Evolutionary conservation across 371 early-diverging fungal species (phyloP).

Genomic region (Mortierella sp.): DNA sequence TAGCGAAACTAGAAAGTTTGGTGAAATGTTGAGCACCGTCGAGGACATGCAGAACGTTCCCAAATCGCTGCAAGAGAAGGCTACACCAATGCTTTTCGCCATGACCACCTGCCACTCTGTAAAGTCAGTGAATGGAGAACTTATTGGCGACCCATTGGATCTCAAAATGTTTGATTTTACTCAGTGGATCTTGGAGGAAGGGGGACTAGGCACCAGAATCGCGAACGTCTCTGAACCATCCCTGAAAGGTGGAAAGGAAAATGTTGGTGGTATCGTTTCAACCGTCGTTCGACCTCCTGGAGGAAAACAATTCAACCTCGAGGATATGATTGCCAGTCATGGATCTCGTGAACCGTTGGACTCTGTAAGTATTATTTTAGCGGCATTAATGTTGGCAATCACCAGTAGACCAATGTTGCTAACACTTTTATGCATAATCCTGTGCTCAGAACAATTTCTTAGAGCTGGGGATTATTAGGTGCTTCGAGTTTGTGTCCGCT

Average conservation of each 20-base stretch:
- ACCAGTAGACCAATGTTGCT: no score
- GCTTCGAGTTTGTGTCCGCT: conserved; percentile 96
- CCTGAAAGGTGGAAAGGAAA: conserved; percentile 27
- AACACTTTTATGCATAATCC: no score
- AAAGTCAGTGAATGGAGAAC: conserved; percentile 89
- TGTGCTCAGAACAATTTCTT: conserved; percentile 55
- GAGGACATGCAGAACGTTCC: conserved; percentile 25
- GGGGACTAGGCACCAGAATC: conserved; percentile 58
- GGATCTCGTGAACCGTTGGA: not conserved
- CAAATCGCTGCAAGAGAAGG: conserved; percentile 42
- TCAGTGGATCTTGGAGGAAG: conserved; percentile 92
- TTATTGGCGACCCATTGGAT: conserved; percentile 99
- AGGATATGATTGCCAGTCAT: conserved; percentile 1
- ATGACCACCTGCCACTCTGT: conserved; percentile 98
- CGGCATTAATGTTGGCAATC: not conserved
- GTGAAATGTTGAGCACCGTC: conserved; percentile 53
- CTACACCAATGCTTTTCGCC: conserved; percentile 70
- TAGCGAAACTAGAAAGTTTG: conserved; percentile 57
- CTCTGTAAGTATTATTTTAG: conserved; percentile 20
- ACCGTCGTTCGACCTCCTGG: conserved; percentile 92
- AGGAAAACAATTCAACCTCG: conserved; percentile 60
- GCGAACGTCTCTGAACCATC: conserved; percentile 19
- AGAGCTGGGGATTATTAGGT: conserved; percentile 92
- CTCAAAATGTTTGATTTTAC: conserved; percentile 99
- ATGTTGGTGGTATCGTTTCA: conserved; percentile 83